These are phyloP conservation scores for Rhipidocladum racemiflorum DNA, from an alignment of 176 grass and related monocot species.

Conservation along the genomic window DNA sequence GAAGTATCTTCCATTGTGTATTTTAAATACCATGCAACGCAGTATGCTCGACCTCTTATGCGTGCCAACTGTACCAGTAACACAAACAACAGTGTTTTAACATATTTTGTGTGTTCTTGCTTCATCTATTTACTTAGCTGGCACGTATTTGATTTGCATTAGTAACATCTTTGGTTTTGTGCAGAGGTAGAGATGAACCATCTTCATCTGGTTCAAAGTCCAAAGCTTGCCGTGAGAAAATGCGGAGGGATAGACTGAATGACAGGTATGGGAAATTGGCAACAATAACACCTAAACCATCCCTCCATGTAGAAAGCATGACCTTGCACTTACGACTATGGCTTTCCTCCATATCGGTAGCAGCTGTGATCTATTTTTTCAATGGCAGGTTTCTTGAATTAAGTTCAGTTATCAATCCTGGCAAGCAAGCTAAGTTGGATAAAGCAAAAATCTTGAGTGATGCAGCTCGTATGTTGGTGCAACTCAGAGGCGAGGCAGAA, in stretches of 20 bases:
- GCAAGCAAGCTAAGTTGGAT: conserved; percentile 56
- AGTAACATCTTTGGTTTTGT: conserved; percentile 7
- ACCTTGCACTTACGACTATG: neutral
- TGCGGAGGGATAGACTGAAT: conserved; percentile 69
- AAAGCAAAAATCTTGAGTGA: conserved; percentile 65
- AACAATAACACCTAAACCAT: neutral
- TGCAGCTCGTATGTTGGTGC: conserved; percentile 39
- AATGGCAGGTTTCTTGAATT: conserved; percentile 62
- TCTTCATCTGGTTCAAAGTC: conserved; percentile 52
- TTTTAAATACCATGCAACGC: neutral
- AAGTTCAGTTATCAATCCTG: conserved; percentile 57
- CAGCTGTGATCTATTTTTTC: conserved; percentile 13
- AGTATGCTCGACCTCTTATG: neutral
- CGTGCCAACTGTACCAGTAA: neutral
- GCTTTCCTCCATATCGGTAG: neutral
- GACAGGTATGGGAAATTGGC: conserved; percentile 41
- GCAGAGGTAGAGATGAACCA: conserved; percentile 49
- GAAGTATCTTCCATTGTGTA: neutral
- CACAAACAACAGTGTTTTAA: neutral
- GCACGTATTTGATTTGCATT: neutral
- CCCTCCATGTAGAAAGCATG: neutral
- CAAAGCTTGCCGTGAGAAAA: conserved; percentile 81
- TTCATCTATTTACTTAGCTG: neutral
- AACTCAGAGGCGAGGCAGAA: conserved; percentile 53
- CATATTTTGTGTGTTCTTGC: neutral